A percentile compares a stretch with the other conserved stretches of the same genome.
Evolutionary conservation across 2,329 filamentous ascomycete species (phyloP).

Genomic region (Diaporthe citriasiana): DNA sequence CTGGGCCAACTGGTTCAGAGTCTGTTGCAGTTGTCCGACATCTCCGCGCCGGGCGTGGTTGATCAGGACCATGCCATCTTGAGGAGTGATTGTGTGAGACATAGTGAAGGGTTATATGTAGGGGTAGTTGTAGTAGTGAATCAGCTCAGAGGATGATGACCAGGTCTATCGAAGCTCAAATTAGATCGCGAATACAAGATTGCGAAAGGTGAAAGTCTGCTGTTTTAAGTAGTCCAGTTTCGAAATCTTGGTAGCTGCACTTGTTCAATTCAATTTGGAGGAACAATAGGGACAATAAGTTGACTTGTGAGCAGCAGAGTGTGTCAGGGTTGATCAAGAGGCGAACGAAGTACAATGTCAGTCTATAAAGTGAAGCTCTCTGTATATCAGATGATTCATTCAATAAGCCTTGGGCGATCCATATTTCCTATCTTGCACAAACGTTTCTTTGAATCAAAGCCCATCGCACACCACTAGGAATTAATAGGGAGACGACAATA

Average conservation of each 20-base stretch:
- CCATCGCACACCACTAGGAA: background rate
- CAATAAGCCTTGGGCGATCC: background rate
- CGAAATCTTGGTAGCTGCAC: background rate
- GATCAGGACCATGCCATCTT: background rate
- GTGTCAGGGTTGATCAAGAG: background rate
- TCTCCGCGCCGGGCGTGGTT: background rate
- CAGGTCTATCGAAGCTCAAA: background rate
- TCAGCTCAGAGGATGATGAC: background rate
- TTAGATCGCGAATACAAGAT: background rate
- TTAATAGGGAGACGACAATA: background rate
- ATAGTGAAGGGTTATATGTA: background rate
- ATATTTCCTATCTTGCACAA: background rate
- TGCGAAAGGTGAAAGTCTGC: background rate
- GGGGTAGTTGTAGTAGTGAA: background rate
- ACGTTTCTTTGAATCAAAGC: background rate
- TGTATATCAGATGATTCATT: background rate
- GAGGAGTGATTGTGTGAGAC: background rate
- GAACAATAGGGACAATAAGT: background rate
- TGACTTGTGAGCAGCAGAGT: background rate
- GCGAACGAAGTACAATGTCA: background rate
- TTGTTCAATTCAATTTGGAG: background rate
- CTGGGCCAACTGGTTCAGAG: background rate
- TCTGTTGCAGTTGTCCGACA: accelerated
- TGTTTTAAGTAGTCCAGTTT: background rate
- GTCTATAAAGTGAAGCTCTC: background rate